Evolutionary conservation across 2,329 filamentous ascomycete genomes (phyloP).

Genomic region (Dichotomopilus funicola): DNA sequence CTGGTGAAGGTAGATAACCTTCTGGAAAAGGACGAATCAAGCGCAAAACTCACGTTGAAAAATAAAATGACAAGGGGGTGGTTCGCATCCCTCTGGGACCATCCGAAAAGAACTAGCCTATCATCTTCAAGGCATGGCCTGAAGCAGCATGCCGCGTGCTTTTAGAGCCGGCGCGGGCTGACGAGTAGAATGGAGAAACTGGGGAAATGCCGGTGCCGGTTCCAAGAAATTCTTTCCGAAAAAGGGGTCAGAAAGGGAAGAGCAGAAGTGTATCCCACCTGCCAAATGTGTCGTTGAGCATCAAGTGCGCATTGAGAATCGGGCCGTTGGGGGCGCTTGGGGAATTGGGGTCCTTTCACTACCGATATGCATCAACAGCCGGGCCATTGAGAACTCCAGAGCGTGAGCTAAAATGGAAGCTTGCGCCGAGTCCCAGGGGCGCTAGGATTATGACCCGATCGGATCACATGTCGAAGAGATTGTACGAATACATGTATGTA

Average conservation of each 20-base stretch:
- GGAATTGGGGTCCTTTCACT: not conserved
- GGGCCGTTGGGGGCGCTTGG: conserved; percentile 19
- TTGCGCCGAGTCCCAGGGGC: not conserved
- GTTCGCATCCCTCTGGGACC: too few relatives aligned
- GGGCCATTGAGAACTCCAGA: not conserved
- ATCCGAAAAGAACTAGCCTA: too few relatives aligned
- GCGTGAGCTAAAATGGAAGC: conserved; percentile 1
- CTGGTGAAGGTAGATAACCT: too few relatives aligned
- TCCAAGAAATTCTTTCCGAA: too few relatives aligned
- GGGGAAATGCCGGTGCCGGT: too few relatives aligned
- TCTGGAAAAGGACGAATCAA: not conserved
- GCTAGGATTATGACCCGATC: not conserved
- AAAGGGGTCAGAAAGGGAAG: too few relatives aligned
- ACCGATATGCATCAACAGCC: conserved; percentile 7
- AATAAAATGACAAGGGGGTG: too few relatives aligned
- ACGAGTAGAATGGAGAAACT: not conserved
- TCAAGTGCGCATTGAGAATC: conserved; percentile 16
- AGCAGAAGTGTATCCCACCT: too few relatives aligned
- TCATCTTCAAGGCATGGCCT: not conserved
- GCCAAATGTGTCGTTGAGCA: too few relatives aligned
- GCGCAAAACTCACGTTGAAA: not conserved
- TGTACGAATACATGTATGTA: conserved; percentile 45
- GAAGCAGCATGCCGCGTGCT: not conserved
- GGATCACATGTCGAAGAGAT: not conserved
- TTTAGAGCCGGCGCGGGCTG: not conserved